Evolutionary conservation across 108 stramenopile genomes (phyloP), one percentile per base, ranked within the genome.

Genomic region (Skeletonema costatum): DNA sequence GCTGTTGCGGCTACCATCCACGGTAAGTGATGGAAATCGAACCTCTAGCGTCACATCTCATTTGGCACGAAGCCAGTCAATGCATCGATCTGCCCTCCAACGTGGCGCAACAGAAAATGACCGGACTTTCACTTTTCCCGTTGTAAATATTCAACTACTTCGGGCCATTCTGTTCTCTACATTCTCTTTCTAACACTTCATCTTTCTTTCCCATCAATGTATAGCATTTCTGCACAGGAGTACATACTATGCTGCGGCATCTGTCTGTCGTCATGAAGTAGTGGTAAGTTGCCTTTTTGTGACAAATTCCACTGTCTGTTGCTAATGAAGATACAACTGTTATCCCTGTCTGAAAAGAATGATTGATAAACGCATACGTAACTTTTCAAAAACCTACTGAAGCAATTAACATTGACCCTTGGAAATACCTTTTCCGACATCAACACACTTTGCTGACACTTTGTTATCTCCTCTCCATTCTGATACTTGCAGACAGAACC

Each of bases 71-170:
- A 74, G 76, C 51, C 25, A 29, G 25, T 35, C 51, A 65, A 46
- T 83, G 46, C 71, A 83, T 66, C 68, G 32, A 56, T 56, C 32
- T 66, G 60, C 82, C 82, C 46, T 83, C 82, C 82, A 83, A 78
- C 32, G 67, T 75, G 78, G 73, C 77, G 82, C 82, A 46, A 83
- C 38, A 71, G 61, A 48, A 76, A 71, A 25, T 44, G 77, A 72
- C 61, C 71, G 80, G 72, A 75, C 80, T 48, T 63, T 83, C 82
- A 83, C 82, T 83, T 83, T 83, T 48, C 73, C 68, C 82, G 61
- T 73, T 67, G 44, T 65, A 42, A 67, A 29, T 61, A 66, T 75
- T 50, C 31, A 44, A 78, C 68, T 66, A 62, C 74, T 73, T 74
- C 62, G 73, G 73, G 73, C 17, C 78, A 78, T 79, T 83, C 68